phyloP scores from a whole-genome alignment of 73 alveolate genomes.

The Paramecium biaurelia region DNA sequence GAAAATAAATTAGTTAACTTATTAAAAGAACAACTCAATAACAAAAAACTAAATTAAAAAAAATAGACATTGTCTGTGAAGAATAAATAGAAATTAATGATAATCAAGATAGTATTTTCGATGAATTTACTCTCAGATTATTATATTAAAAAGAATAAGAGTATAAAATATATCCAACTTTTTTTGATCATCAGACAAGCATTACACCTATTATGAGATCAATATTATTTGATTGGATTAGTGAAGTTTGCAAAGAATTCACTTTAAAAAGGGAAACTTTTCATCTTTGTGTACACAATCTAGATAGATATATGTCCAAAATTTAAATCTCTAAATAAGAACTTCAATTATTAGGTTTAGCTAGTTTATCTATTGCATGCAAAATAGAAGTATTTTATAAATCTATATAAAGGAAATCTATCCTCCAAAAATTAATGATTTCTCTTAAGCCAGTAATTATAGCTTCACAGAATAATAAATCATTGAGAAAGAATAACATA shows the following conservation, averaged over 20 bases:
- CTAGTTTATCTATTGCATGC: constrained; percentile 86
- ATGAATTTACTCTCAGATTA: neutral
- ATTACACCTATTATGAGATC: constrained; percentile 82
- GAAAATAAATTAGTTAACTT: neutral
- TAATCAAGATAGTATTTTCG: neutral
- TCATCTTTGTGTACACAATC: constrained; percentile 78
- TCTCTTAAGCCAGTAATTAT: constrained; percentile 75
- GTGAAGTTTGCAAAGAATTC: constrained; percentile 94
- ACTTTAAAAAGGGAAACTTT: constrained; percentile 86
- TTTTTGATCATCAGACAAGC: constrained; percentile 54
- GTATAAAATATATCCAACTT: neutral
- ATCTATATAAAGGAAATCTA: constrained; percentile 67
- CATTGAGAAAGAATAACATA: constrained; percentile 37
- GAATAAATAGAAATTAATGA: neutral
- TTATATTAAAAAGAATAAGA: constrained; percentile 19
- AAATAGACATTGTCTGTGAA: constrained; percentile 9
- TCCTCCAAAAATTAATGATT: constrained; percentile 75
- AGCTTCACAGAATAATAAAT: constrained; percentile 69
- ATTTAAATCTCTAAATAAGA: constrained; percentile 69
- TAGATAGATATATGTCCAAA: constrained; percentile 82
- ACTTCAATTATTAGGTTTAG: constrained; percentile 86
- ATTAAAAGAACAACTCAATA: constrained; percentile 5
- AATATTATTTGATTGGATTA: constrained; percentile 95
- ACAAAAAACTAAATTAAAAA: neutral
- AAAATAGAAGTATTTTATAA: constrained; percentile 75